phyloP scores from a whole-genome alignment of 2,329 filamentous ascomycete genomes.

The Pseudocercospora macadamiae region DNA sequence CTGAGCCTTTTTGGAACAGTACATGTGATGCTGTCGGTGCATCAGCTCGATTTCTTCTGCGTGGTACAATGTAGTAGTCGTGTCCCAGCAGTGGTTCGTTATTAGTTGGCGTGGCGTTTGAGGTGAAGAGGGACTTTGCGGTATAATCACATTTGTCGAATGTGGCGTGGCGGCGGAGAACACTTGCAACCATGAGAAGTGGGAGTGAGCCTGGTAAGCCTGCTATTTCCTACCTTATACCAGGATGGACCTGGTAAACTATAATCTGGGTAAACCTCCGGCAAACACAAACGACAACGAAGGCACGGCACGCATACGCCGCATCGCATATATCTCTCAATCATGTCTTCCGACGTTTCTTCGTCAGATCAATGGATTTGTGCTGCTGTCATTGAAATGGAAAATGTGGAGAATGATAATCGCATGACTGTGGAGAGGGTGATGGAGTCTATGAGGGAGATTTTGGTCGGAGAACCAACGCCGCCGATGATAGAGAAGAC shows the following conservation, averaged over 20 bases:
- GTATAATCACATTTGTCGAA: too few species aligned
- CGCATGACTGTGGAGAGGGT: neutral
- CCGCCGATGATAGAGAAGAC: constrained; percentile 4
- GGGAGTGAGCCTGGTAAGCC: neutral
- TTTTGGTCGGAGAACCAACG: constrained; percentile 6
- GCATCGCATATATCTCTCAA: too few species aligned
- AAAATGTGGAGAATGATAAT: neutral
- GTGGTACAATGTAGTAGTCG: too few species aligned
- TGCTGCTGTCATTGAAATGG: neutral
- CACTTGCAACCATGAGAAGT: neutral
- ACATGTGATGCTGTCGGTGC: neutral
- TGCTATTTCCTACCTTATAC: neutral
- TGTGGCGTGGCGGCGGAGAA: neutral
- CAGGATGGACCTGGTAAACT: neutral
- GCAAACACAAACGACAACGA: neutral
- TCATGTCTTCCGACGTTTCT: neutral
- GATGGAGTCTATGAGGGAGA: constrained; percentile 1
- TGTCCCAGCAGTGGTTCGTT: too few species aligned
- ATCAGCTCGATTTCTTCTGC: neutral
- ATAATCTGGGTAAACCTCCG: neutral
- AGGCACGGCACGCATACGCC: too few species aligned
- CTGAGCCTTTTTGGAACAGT: neutral
- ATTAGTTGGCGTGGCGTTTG: too few species aligned
- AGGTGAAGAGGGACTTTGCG: too few species aligned
- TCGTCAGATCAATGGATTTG: neutral